Percentiles rank a stretch among this genome's conserved stretches.
Evolutionary conservation across 2,329 filamentous ascomycete species (phyloP).

Genomic region (Venturia carpophila): DNA sequence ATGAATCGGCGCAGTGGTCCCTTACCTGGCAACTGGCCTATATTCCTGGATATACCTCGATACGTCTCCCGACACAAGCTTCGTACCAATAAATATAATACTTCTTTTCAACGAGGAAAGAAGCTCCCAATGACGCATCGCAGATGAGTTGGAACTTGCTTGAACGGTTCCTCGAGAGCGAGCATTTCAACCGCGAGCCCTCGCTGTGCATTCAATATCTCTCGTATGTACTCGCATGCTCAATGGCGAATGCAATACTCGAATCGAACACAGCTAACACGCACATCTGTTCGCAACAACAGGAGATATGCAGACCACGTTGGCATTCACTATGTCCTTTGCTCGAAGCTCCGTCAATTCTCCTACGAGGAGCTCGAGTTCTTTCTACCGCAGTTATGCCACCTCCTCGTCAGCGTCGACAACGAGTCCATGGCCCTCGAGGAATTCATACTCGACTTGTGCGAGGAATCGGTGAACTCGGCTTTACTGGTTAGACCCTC

Average conservation of each 20-base stretch:
- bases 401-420: conserved; percentile 79
- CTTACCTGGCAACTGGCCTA: conserved; percentile 1
- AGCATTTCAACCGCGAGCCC: conserved; percentile 87
- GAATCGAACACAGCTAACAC: neutral
- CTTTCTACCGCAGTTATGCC: conserved; percentile 77
- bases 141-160: conserved; percentile 68
- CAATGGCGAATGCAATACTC: conserved; percentile 22
- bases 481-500: conserved; percentile 61
- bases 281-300: conserved; percentile 17
- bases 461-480: conserved; percentile 79
- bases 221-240: conserved; percentile 51
- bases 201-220: conserved; percentile 84
- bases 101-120: conserved; percentile 6
- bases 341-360: conserved; percentile 81
- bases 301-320: conserved; percentile 86
- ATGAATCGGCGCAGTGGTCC: neutral
- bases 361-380: conserved; percentile 89
- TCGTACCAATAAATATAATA: neutral
- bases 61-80: neutral
- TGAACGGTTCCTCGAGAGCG: conserved; percentile 84
- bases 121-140: conserved; percentile 16
- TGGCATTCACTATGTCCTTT: conserved; percentile 82
- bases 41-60: conserved; percentile 2
- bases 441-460: conserved; percentile 78
- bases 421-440: conserved; percentile 89